Evolutionary conservation across 2,329 filamentous ascomycete genomes (phyloP), one percentile per base, ranked within the genome.

Genomic region (Xylariomycetidae sp.): DNA sequence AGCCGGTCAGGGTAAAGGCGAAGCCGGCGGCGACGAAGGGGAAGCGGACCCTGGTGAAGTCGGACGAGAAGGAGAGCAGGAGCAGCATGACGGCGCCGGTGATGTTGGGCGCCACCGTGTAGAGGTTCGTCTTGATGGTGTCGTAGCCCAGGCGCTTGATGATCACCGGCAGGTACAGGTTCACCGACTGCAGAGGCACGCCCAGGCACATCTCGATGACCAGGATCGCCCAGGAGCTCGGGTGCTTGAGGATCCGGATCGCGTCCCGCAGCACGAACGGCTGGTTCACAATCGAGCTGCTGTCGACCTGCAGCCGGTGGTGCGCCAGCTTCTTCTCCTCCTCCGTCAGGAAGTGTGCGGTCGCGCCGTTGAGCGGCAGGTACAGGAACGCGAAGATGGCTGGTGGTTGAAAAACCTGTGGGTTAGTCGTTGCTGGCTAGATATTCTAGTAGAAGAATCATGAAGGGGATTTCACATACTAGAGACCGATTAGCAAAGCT

Each of bases 41-140:
- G 34, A 81, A 85, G 5, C 83, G 74, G n/a, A 80, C 61, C 11
- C 78, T 69, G 3, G 70, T 67, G 32, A 66, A 70, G 51, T 89
- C 85, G 3, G 79, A 85, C 4, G 70, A 57, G 46, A 87, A 88
- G 0, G 82, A 83, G 0, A 88, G 66, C 10, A 88, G 58, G 0
- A 89, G 65, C 3, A 88, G 65, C 72, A 88, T 79, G 2, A 73
- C 72, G 0, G 85, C 83, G 2, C 85, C 85, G 45, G 74, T 76
- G 30, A 86, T 70, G 48, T 89, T 89, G 2, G 85, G 85, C 0
- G 85, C 85, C 0, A 89, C 84, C 0, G 85, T 89, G 60, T 85
- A 88, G 1, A 89, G 68, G 50, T 90, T 89, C 1, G 85, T 88
- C 54, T 70, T 72, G 44, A 76, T 60, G 4, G 64, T 61, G 25